These are phyloP conservation scores for Mycena latifolia DNA, from an alignment of 768 basidiomycete genomes.

Conservation along the genomic window DNA sequence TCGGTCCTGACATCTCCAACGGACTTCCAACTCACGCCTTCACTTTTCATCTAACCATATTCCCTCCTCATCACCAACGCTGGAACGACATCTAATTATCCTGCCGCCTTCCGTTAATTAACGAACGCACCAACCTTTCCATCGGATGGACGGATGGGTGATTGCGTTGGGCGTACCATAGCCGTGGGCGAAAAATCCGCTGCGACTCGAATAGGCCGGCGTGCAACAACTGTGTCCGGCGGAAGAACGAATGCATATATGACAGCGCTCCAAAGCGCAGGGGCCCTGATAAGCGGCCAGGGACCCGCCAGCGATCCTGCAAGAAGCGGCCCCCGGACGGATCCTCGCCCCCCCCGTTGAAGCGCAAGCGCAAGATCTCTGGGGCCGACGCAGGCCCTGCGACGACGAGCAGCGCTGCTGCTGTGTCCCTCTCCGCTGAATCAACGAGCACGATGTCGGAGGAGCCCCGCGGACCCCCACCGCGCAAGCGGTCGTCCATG, in stretches of 20 bases:
- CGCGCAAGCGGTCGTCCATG: constrained; percentile 20
- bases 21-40: constrained; percentile 46
- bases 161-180: no score
- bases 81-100: constrained; percentile 45
- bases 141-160: no score
- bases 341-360: constrained; percentile 60
- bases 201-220: constrained; percentile 87
- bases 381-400: constrained; percentile 48
- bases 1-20: constrained; percentile 48
- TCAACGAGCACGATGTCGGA: background rate
- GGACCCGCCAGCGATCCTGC: constrained; percentile 85
- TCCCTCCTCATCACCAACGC: constrained; percentile 34
- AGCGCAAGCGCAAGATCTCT: constrained; percentile 65
- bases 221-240: constrained; percentile 86
- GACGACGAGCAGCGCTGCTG: constrained; percentile 30
- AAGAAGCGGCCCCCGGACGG: constrained; percentile 80
- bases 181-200: constrained; percentile 87
- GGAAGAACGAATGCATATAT: constrained; percentile 84
- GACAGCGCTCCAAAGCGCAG: constrained; percentile 85
- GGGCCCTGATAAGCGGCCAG: constrained; percentile 89
- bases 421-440: constrained; percentile 5
- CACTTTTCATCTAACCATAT: constrained; percentile 39
- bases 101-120: constrained; percentile 43
- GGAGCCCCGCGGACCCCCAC: background rate
- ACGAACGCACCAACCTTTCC: constrained; percentile 22